Percentiles rank a stretch among this genome's conserved stretches.
phyloP scores from a whole-genome alignment of 2,329 filamentous ascomycete genomes.

The Penicillium sp. region DNA sequence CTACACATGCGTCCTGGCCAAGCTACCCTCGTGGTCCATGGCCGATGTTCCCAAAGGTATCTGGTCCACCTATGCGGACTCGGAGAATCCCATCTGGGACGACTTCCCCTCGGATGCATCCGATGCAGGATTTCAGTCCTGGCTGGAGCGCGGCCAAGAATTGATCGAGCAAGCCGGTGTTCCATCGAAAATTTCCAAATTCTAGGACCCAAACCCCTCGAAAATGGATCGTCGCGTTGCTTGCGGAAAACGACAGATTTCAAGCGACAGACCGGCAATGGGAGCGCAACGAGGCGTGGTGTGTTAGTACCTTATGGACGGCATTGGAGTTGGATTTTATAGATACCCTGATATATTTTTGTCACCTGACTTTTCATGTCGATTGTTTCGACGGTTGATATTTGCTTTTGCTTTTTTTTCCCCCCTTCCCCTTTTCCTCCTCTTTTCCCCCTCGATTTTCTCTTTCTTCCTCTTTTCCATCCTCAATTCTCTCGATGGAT shows the following conservation, averaged over 20 bases:
- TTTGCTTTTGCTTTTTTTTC: conserved; percentile 4
- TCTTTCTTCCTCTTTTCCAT: neutral
- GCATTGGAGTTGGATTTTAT: conserved; percentile 27
- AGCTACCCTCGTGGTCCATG: conserved; percentile 36
- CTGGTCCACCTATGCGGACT: conserved; percentile 39
- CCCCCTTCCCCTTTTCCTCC: too few species aligned
- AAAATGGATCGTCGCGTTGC: neutral
- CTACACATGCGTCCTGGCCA: conserved; percentile 40
- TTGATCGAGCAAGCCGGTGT: conserved; percentile 39
- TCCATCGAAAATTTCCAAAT: conserved; percentile 25
- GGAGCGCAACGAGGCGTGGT: too few species aligned
- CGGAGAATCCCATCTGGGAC: conserved; percentile 37
- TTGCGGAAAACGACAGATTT: neutral
- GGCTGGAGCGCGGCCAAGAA: conserved; percentile 37
- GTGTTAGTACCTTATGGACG: conserved; percentile 6
- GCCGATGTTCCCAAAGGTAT: conserved; percentile 35
- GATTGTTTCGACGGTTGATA: conserved; percentile 6
- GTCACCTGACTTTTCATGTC: conserved; percentile 23
- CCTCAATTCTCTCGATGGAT: conserved; percentile 6
- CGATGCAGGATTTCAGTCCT: conserved; percentile 35
- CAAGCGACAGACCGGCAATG: neutral
- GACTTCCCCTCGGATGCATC: conserved; percentile 38
- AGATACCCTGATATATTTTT: conserved; percentile 32
- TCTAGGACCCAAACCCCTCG: conserved; percentile 7
- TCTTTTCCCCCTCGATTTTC: conserved; percentile 20